These are phyloP conservation scores for Ramalina intermedia DNA, from an alignment of 495 filamentous ascomycete species.

Conservation along the genomic window DNA sequence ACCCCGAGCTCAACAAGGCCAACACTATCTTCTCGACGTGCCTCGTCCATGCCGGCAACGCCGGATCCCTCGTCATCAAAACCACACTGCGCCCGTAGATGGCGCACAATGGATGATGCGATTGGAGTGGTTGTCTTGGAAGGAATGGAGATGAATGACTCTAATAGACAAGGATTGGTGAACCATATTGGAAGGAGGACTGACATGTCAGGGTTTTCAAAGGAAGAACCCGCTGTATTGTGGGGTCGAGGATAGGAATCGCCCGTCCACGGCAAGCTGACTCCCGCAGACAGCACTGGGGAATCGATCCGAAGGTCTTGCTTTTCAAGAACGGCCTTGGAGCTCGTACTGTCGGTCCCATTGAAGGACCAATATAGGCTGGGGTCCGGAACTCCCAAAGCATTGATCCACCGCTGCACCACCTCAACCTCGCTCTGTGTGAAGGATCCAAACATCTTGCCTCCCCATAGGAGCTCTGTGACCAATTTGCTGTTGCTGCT, in stretches of 20 bases:
- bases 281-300: conserved; percentile 1
- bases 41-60: conserved; percentile 23
- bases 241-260: neutral
- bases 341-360: neutral
- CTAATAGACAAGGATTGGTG: conserved; percentile 23
- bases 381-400: conserved; percentile 4
- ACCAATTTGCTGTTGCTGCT: conserved; percentile 24
- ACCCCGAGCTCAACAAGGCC: conserved; percentile 22
- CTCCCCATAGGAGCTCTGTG: conserved; percentile 27
- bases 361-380: conserved; percentile 9
- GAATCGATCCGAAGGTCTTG: conserved; percentile 6
- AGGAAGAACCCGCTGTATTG: neutral
- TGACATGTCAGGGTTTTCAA: conserved; percentile 5
- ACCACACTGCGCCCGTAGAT: conserved; percentile 23
- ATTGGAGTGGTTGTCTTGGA: conserved; percentile 15
- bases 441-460: conserved; percentile 36
- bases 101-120: conserved; percentile 18
- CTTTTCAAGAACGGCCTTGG: neutral
- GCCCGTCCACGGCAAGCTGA: neutral
- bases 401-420: conserved; percentile 27
- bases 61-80: conserved; percentile 18
- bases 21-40: conserved; percentile 6
- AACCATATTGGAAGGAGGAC: conserved; percentile 26
- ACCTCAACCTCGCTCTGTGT: conserved; percentile 26
- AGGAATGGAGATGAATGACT: conserved; percentile 19